These are phyloP conservation scores for Nitzschia sp. DNA, from an alignment of 108 stramenopile genomes.

Conservation along the genomic window DNA sequence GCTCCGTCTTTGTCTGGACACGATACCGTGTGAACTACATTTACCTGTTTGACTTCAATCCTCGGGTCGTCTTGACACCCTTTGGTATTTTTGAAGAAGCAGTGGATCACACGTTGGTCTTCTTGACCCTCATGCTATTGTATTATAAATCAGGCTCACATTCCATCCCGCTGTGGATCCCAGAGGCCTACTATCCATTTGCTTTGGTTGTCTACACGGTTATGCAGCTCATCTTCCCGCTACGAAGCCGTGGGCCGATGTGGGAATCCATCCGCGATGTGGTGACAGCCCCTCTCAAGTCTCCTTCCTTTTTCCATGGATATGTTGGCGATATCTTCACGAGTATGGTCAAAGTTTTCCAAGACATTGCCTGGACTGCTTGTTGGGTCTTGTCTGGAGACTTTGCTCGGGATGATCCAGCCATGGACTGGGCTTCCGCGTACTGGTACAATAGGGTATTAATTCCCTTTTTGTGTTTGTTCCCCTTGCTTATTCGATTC, in stretches of 20 bases:
- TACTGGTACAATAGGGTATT: slow-evolving; percentile 76
- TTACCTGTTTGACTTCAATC: slow-evolving; percentile 87
- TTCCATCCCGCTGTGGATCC: slow-evolving; percentile 68
- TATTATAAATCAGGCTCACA: slow-evolving; percentile 56
- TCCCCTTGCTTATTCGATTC: slow-evolving; percentile 88
- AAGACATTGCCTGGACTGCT: slow-evolving; percentile 85
- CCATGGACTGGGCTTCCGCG: slow-evolving; percentile 46
- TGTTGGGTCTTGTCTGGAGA: slow-evolving; percentile 86
- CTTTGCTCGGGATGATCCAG: slow-evolving; percentile 55
- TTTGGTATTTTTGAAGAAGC: slow-evolving; percentile 80
- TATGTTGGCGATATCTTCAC: slow-evolving; percentile 89
- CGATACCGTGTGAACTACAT: slow-evolving; percentile 87
- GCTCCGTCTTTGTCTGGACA: slow-evolving; percentile 83
- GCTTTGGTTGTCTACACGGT: slow-evolving; percentile 72
- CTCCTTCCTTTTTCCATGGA: slow-evolving; percentile 80
- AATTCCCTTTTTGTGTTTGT: slow-evolving; percentile 75
- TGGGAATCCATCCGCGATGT: slow-evolving; percentile 77
- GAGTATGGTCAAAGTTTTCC: slow-evolving; percentile 90
- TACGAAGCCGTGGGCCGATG: slow-evolving; percentile 67
- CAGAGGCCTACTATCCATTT: slow-evolving; percentile 79
- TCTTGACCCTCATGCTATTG: slow-evolving; percentile 60
- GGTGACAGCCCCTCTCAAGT: slow-evolving; percentile 67
- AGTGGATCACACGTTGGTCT: slow-evolving; percentile 81
- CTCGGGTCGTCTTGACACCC: slow-evolving; percentile 68
- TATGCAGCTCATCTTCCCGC: slow-evolving; percentile 73